Evolutionary conservation across 1,284 basidiomycete genomes (phyloP).

Genomic region (Irpex sp.): DNA sequence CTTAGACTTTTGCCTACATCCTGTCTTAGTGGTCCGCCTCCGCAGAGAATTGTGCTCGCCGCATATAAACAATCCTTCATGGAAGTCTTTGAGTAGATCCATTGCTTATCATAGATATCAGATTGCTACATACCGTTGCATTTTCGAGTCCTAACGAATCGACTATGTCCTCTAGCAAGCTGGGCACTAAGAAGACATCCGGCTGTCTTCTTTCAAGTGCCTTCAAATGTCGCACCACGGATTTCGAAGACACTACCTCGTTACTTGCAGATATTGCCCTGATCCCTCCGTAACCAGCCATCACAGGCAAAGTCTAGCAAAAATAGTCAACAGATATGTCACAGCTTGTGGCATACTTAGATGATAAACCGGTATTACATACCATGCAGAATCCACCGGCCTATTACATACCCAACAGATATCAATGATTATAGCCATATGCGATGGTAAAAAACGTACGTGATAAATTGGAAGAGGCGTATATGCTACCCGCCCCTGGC

Average conservation of each 20-base stretch:
- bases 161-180: constrained; percentile 1
- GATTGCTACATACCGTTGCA: constrained; percentile 14
- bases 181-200: background rate
- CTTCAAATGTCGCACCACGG: background rate
- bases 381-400: background rate
- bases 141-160: constrained; percentile 11
- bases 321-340: no score
- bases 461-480: constrained; percentile 2
- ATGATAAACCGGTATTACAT: background rate
- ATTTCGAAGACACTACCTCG: background rate
- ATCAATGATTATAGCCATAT: background rate
- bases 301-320: background rate
- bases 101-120: background rate
- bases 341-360: background rate
- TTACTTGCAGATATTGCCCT: background rate
- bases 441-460: background rate
- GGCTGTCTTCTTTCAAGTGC: constrained; percentile 18
- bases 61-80: constrained; percentile 10
- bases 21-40: constrained; percentile 27
- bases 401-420: background rate
- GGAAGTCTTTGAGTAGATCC: background rate
- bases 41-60: constrained; percentile 12
- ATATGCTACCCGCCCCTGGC: background rate
- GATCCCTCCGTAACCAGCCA: constrained; percentile 3
- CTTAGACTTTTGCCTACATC: constrained; percentile 23